Conservation (phyloP, 345 rosid genomes). For the Aurinia saxatilis region DNA sequence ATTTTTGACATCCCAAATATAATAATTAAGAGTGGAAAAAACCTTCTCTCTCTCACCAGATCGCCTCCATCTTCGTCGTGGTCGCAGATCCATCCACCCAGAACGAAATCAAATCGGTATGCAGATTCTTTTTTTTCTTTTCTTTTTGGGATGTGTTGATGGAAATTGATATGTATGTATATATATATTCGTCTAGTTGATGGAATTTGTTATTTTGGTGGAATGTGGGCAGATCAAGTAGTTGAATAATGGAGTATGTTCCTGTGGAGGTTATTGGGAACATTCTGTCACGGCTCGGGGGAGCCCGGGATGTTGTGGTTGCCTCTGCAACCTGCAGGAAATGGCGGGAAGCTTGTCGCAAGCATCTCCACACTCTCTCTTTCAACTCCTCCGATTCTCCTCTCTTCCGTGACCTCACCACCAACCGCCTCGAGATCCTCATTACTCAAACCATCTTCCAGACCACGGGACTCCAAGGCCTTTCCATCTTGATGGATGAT, state of each 20-base stretch:
- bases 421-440: conserved; percentile 58
- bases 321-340: conserved; percentile 78
- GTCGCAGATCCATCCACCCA: conserved; percentile 22
- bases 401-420: conserved; percentile 43
- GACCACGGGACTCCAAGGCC: conserved; percentile 61
- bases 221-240: not conserved
- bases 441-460: conserved; percentile 81
- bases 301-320: conserved; percentile 76
- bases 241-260: conserved; percentile 60
- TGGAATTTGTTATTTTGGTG: not conserved
- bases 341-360: conserved; percentile 73
- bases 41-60: conserved; percentile 2
- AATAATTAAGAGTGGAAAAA: not conserved
- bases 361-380: conserved; percentile 64
- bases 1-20: not conserved
- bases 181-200: not conserved
- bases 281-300: conserved; percentile 66
- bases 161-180: too few species aligned
- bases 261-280: conserved; percentile 91
- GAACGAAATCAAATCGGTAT: conserved; percentile 6
- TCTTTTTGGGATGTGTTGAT: not conserved
- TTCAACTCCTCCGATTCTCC: conserved; percentile 68
- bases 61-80: conserved; percentile 12
- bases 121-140: not conserved
- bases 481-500: conserved; percentile 60